Evolutionary conservation across 768 basidiomycete genomes (phyloP), one percentile per base, ranked within the genome.

Genomic region (Daedalea quercina): DNA sequence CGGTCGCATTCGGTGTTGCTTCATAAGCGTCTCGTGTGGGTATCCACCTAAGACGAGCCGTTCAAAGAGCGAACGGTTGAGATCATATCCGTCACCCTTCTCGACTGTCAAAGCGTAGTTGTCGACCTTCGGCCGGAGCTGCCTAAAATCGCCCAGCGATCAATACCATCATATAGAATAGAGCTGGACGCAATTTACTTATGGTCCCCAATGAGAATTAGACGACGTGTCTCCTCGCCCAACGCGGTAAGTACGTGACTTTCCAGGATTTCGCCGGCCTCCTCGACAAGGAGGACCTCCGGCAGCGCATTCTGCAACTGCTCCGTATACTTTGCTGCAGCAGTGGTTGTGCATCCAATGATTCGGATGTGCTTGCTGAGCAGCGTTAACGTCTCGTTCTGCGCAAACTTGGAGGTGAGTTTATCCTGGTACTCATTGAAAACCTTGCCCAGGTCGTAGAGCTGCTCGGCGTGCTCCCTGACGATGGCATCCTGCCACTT

Each of bases 1-100:
- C 0, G 85, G 86, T 8, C 85, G 74, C 86, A 87, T 87, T 12
- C 86, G 79, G 60, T 87, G 85, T 54, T 87, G 86, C 42, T 74
- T 60, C 0, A 57, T 62, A 17, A 87, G 75, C 0, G 74, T 80
- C 44, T 66, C 57, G 60, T 87, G 85, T 0, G 85, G 85, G 59
- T 80, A 87, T 0, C 75, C 78, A 53, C 75, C 74, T 9, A 78
- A 63, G 19, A 86, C 79, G 1, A 87, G 74, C 3, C 85, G 80
- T 55, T 88, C 86, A 57, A 87, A 87, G 0, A 88, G 67, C 0
- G 83, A 85, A 47, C 72, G 67, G 52, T 88, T 87, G 22, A 87
- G 71, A 54, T 87, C 81, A 57, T 71, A 87, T 2, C 84, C 84
- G 1, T 82, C 77, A 1, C 74, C 80, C 54, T 84, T 85, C 63